Evolutionary conservation across 805 yeast genomes (phyloP).

Genomic region (Myxozyma vanderwaltii): DNA sequence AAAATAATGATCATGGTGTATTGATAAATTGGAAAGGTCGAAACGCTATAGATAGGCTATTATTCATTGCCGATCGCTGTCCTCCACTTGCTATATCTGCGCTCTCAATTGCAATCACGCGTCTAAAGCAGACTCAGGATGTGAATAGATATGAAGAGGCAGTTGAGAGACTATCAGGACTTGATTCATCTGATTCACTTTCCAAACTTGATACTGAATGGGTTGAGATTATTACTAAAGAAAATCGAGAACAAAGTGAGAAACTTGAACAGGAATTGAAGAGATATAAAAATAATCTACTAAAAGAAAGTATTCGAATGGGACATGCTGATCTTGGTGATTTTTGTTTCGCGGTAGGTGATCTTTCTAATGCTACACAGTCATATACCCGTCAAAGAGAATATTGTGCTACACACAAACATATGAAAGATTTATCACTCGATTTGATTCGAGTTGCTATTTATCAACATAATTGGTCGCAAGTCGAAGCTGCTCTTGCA

Average conservation of each 20-base stretch:
- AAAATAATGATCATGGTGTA: background rate
- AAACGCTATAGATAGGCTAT: conserved; percentile 25
- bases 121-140: conserved; percentile 17
- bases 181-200: conserved; percentile 6
- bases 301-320: conserved; percentile 33
- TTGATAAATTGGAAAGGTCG: conserved; percentile 15
- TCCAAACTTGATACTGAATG: conserved; percentile 21
- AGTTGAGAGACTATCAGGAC: conserved; percentile 5
- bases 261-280: conserved; percentile 29
- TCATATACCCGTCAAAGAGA: conserved; percentile 27
- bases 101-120: conserved; percentile 21
- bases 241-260: conserved; percentile 15
- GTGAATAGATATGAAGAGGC: conserved; percentile 23
- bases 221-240: conserved; percentile 11
- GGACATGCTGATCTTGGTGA: conserved; percentile 32
- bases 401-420: conserved; percentile 32
- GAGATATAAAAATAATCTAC: conserved; percentile 30
- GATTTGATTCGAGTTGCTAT: conserved; percentile 29
- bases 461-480: conserved; percentile 27
- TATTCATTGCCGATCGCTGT: conserved; percentile 29
- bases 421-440: conserved; percentile 27
- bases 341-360: conserved; percentile 23
- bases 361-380: conserved; percentile 22
- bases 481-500: conserved; percentile 19
- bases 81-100: conserved; percentile 21